Base-by-base conservation (phyloP, 139 green algal species). In the Eudorina sp. region DNA sequence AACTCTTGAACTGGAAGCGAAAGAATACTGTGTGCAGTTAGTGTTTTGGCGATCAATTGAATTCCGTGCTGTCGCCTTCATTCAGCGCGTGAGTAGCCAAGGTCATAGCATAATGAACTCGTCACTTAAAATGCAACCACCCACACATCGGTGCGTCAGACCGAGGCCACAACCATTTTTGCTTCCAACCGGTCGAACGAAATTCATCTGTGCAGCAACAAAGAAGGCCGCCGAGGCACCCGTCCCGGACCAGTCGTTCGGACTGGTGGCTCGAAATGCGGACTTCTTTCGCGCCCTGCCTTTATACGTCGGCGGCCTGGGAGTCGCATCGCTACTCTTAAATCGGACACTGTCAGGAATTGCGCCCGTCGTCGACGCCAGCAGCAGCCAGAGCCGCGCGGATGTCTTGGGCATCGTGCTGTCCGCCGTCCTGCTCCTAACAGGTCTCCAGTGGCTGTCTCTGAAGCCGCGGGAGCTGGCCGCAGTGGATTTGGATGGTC, bases 341-440 rank as follows among this genome's bases (percentile, higher is more conserved):
- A 95, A 95, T 84, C 58, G 92, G 0, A 31, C 84, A 2, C 53
- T 94, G 2, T 92, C 91, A 43, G 92, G 92, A 92, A 94, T 97
- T n/a, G 95, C 95, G 0, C 95, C 95, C 7, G 94, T 97, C 0
- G 92, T 97, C 16, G 94, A 97, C 46, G 96, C 96, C 2, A 94
- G 92, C 84, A 98, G 95, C 60, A 93, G 94, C 16, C 97, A 99
- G 86, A 97, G 93, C 21, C 93, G 97, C 0, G 94, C 95, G 27
- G 97, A 99, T 86, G 97, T 99, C 41, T 68, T 98, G 9, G 93
- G 91, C 16, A 97, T 99, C 40, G 90, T 93, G 46, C 90, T 99
- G 69, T 95, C 94, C 4, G 97, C 96, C 3, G 93, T 96, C 77
- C 92, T 99, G 51, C 77, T 97, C 48, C 93, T 99, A 0, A 99